Evolutionary conservation across 495 filamentous ascomycete genomes (phyloP).

Genomic region (Daldinia childiae): DNA sequence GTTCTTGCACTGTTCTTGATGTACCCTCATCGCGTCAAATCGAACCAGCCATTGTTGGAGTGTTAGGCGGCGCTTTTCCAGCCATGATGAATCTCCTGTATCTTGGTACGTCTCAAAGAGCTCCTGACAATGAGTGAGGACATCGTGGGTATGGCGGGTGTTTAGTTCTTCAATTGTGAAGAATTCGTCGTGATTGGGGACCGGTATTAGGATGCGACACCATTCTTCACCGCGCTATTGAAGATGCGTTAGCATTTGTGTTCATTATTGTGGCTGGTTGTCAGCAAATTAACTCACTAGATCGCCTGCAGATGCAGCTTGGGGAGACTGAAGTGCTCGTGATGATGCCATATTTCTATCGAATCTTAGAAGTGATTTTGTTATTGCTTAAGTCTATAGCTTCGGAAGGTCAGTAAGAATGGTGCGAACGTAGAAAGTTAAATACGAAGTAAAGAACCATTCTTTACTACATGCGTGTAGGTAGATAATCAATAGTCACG

Average conservation of each 20-base stretch:
- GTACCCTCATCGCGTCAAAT: not conserved
- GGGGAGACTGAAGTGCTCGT: not conserved
- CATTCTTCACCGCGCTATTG: not conserved
- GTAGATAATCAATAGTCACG: too few relatives aligned
- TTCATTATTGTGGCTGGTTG: not conserved
- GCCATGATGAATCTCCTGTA: slow-evolving; percentile 3
- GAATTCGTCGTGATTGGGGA: not conserved
- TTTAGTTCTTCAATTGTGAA: not conserved
- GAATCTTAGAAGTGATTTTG: too few relatives aligned
- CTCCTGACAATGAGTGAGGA: not conserved
- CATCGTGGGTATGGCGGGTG: not conserved
- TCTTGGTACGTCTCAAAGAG: not conserved
- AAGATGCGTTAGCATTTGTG: not conserved
- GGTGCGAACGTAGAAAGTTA: not conserved
- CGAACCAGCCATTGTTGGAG: slow-evolving; percentile 1
- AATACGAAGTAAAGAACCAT: too few relatives aligned
- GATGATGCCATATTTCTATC: not conserved
- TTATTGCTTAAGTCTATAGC: too few relatives aligned
- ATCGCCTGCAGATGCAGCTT: not conserved
- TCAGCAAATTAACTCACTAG: not conserved
- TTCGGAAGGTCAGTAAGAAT: not conserved
- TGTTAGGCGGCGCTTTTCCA: slow-evolving; percentile 1
- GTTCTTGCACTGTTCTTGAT: not conserved
- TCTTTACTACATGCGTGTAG: too few relatives aligned
- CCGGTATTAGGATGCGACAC: not conserved